Evolutionary conservation across 2,329 filamentous ascomycete species (phyloP).

Genomic region (Diaporthe ampelina): DNA sequence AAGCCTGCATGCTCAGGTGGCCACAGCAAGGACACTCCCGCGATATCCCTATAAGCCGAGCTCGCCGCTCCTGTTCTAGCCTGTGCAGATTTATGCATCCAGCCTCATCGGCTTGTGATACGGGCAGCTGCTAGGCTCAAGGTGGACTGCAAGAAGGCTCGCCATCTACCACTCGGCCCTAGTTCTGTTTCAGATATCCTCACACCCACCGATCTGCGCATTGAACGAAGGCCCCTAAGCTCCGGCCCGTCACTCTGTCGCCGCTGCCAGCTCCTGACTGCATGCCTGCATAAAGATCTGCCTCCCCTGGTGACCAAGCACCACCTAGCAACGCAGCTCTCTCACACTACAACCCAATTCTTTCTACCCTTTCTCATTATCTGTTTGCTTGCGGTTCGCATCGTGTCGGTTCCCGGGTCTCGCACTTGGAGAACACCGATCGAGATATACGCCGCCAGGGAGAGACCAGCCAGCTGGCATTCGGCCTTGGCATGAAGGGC

Average conservation of each 20-base stretch:
- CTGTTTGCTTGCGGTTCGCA: neutral
- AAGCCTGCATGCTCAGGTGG: neutral
- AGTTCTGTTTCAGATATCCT: slow-evolving; percentile 36
- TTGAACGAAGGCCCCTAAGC: slow-evolving; percentile 23
- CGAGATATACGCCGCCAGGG: neutral
- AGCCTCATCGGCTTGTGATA: slow-evolving; percentile 11
- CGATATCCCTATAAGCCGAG: slow-evolving; percentile 24
- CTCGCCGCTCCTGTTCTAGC: slow-evolving; percentile 29
- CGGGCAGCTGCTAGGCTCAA: slow-evolving; percentile 29
- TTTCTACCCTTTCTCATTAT: neutral
- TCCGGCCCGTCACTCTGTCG: neutral
- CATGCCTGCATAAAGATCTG: slow-evolving; percentile 31
- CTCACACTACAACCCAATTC: neutral
- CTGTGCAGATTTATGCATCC: slow-evolving; percentile 26
- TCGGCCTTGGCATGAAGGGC: neutral
- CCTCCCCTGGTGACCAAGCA: slow-evolving; percentile 5
- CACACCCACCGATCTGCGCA: slow-evolving; percentile 22
- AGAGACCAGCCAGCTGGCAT: slow-evolving; percentile 13
- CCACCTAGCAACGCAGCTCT: neutral
- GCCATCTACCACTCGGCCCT: slow-evolving; percentile 22
- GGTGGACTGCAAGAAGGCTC: slow-evolving; percentile 10
- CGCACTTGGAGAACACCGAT: neutral
- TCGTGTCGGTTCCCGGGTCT: neutral
- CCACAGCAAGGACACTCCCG: slow-evolving; percentile 30
- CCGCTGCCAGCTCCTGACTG: slow-evolving; percentile 10